Evolutionary conservation across 768 basidiomycete genomes (phyloP).

Genomic region (Pisolithus albus): DNA sequence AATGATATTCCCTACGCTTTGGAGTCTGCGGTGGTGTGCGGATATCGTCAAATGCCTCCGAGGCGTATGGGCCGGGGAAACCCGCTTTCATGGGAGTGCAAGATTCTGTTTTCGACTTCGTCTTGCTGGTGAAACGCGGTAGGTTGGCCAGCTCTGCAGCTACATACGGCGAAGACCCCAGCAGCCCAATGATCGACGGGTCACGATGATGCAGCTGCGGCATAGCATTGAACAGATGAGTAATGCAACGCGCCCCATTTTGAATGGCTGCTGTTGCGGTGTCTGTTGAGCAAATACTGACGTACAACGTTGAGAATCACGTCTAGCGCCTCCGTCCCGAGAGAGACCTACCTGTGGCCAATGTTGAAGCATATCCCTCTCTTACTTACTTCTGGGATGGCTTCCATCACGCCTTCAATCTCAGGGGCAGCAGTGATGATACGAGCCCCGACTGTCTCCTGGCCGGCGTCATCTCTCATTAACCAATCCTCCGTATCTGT

Average conservation of each 20-base stretch:
- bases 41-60: slow-evolving; percentile 59
- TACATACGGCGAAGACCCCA: slow-evolving; percentile 69
- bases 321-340: background rate
- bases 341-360: slow-evolving; percentile 65
- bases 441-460: slow-evolving; percentile 49
- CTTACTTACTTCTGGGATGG: slow-evolving; percentile 51
- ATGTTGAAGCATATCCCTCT: slow-evolving; percentile 77
- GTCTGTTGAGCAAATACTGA: slow-evolving; percentile 67
- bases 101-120: slow-evolving; percentile 2
- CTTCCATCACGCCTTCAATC: slow-evolving; percentile 71
- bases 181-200: slow-evolving; percentile 83
- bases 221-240: slow-evolving; percentile 93
- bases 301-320: background rate
- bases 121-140: slow-evolving; percentile 14
- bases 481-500: slow-evolving; percentile 61
- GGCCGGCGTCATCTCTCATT: slow-evolving; percentile 32
- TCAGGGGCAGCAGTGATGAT: slow-evolving; percentile 87
- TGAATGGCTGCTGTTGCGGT: slow-evolving; percentile 64
- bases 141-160: slow-evolving; percentile 33
- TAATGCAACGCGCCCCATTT: slow-evolving; percentile 77
- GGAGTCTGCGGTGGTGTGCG: slow-evolving; percentile 53
- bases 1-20: slow-evolving; percentile 7
- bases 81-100: slow-evolving; percentile 11
- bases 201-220: slow-evolving; percentile 85
- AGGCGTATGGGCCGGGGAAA: slow-evolving; percentile 24